Evolutionary conservation across 495 filamentous ascomycete genomes (phyloP).

Genomic region (Oidiodendron maius): DNA sequence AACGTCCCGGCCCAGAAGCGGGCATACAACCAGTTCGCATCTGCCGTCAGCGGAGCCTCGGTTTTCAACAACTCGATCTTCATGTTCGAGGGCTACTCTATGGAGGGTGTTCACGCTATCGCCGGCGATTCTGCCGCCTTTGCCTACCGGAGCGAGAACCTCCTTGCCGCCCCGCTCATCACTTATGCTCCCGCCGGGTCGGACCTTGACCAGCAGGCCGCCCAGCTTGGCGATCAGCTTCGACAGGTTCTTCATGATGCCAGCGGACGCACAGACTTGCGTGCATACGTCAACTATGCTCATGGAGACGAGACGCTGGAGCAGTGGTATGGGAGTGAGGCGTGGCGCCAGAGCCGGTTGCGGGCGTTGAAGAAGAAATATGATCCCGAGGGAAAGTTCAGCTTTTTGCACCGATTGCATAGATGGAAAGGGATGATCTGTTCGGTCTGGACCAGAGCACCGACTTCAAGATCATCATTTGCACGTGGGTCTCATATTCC

Average conservation of each 20-base stretch:
- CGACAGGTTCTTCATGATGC: conserved; percentile 23
- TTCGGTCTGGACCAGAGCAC: too few species aligned
- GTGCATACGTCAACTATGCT: neutral
- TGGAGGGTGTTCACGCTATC: conserved; percentile 37
- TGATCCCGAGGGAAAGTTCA: neutral
- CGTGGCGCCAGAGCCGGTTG: neutral
- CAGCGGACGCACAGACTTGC: neutral
- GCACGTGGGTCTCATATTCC: too few species aligned
- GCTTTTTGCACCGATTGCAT: too few species aligned
- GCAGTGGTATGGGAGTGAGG: neutral
- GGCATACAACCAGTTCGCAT: conserved; percentile 35
- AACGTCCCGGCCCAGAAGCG: conserved; percentile 35
- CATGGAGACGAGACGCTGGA: neutral
- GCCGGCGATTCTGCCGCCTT: conserved; percentile 32
- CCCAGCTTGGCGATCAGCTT: conserved; percentile 32
- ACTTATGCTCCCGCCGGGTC: conserved; percentile 28
- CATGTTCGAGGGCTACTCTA: conserved; percentile 51
- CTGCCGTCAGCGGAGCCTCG: conserved; percentile 19
- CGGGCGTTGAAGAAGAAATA: neutral
- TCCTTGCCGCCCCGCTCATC: conserved; percentile 40
- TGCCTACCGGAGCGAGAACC: conserved; percentile 35
- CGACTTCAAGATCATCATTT: too few species aligned
- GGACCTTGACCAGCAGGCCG: conserved; percentile 28
- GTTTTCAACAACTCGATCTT: conserved; percentile 33
- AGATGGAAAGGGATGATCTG: too few species aligned